Evolutionary conservation across 1,284 basidiomycete species (phyloP).

Genomic region (Neolentinus lepideus): DNA sequence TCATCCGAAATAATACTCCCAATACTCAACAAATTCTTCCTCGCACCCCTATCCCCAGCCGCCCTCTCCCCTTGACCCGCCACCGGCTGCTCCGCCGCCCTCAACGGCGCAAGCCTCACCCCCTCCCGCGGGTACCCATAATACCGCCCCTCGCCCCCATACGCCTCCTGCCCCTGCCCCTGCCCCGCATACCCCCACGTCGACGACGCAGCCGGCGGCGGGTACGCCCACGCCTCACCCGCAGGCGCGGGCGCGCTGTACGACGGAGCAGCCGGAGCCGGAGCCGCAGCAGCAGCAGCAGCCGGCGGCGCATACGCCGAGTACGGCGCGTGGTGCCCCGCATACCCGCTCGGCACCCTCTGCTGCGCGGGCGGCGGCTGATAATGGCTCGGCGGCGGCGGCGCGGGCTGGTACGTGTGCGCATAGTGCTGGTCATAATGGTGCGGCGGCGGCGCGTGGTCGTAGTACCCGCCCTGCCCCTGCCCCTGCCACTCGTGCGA

Average conservation of each 20-base stretch:
- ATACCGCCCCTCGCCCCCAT: constrained; percentile 19
- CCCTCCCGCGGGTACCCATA: constrained; percentile 16
- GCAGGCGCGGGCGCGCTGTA: not conserved
- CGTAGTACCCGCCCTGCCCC: not conserved
- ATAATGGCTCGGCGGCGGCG: too few relatives aligned
- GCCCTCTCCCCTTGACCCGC: not conserved
- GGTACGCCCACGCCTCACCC: not conserved
- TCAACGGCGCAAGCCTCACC: constrained; percentile 53
- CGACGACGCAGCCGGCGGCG: not conserved
- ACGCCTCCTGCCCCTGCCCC: constrained; percentile 39
- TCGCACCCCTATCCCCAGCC: not conserved
- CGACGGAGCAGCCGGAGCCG: not conserved
- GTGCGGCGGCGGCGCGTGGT: not conserved
- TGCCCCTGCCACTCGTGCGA: not conserved
- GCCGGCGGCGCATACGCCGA: not conserved
- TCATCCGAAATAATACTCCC: not conserved
- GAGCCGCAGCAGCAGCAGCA: too few relatives aligned
- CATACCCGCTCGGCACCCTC: too few relatives aligned
- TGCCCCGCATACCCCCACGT: constrained; percentile 12
- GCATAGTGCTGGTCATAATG: not conserved
- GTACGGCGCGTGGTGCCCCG: not conserved
- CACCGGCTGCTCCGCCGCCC: constrained; percentile 11
- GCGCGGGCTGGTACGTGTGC: not conserved
- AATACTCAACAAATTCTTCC: constrained; percentile 2
- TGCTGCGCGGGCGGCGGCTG: too few relatives aligned